A percentile compares a stretch with the other conserved stretches of the same genome.
Conservation (phyloP, 2,329 filamentous ascomycete genomes). For the Exophiala mesophila region DNA sequence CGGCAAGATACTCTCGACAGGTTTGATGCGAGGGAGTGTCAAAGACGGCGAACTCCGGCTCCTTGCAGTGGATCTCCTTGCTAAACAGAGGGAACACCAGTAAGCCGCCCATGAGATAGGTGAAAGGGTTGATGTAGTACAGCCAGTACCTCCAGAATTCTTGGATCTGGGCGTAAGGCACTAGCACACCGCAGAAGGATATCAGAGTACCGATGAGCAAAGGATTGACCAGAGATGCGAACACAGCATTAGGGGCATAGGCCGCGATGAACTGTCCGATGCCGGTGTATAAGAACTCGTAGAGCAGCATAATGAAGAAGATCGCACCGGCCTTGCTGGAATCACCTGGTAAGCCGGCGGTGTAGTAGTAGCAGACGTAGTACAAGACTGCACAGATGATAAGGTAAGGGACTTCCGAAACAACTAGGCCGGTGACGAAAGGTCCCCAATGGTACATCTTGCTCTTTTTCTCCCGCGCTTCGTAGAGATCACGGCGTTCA, state of each 20-base stretch:
- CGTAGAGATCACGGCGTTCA: conserved; percentile 64
- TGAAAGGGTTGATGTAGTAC: conserved; percentile 58
- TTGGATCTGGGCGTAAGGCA: conserved; percentile 58
- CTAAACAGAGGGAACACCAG: conserved; percentile 51
- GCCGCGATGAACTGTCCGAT: conserved; percentile 78
- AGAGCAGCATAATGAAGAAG: conserved; percentile 69
- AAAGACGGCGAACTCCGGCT: conserved; percentile 46
- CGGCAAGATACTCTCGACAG: conserved; percentile 54
- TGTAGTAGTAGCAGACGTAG: conserved; percentile 69
- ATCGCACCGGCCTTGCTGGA: conserved; percentile 35
- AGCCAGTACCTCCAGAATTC: conserved; percentile 66
- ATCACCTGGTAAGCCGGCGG: conserved; percentile 60
- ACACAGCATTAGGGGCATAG: conserved; percentile 62
- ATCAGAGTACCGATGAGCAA: conserved; percentile 65
- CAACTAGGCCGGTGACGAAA: conserved; percentile 63
- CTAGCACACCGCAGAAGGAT: conserved; percentile 69
- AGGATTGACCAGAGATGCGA: conserved; percentile 64
- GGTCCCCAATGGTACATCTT: conserved; percentile 72
- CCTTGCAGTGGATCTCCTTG: conserved; percentile 43
- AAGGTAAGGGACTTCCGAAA: conserved; percentile 65
- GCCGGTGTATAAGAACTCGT: conserved; percentile 64
- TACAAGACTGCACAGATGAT: conserved; percentile 61
- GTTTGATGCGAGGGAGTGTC: conserved; percentile 45
- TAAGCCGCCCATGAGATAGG: conserved; percentile 56
- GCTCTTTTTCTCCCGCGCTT: conserved; percentile 61